A percentile compares a stretch with the other conserved stretches of the same genome.
Evolutionary conservation across 2,329 filamentous ascomycete species (phyloP).

Genomic region (Cercospora sp.): DNA sequence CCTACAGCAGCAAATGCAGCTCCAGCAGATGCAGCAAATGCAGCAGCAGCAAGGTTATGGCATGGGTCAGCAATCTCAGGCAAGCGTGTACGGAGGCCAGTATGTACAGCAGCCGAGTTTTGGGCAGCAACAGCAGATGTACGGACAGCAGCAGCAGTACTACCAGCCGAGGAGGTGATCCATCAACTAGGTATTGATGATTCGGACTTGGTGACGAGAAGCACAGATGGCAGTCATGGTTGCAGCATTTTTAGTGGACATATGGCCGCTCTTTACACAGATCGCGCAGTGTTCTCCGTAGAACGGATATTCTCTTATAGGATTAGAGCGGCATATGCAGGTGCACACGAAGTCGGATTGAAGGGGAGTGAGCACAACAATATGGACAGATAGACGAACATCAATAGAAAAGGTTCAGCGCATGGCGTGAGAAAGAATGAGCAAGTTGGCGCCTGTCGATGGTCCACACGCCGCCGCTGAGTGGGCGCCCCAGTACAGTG

Average conservation of each 20-base stretch:
- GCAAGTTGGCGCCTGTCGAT: neutral
- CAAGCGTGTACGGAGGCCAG: conserved; percentile 23
- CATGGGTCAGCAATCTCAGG: conserved; percentile 14
- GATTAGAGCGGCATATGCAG: neutral
- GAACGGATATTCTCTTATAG: neutral
- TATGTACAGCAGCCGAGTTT: conserved; percentile 24
- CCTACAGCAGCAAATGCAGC: conserved; percentile 13
- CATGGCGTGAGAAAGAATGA: neutral
- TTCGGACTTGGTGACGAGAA: neutral
- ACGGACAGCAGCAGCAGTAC: conserved; percentile 16
- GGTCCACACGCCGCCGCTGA: neutral
- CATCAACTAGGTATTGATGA: neutral
- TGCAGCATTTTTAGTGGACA: neutral
- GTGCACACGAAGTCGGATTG: neutral
- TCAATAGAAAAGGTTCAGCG: neutral
- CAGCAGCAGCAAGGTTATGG: conserved; percentile 11
- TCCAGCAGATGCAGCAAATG: conserved; percentile 19
- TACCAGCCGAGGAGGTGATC: conserved; percentile 2
- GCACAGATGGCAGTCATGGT: neutral
- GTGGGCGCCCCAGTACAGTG: neutral
- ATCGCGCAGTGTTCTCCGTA: neutral
- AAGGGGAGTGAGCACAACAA: neutral
- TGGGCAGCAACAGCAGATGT: conserved; percentile 1
- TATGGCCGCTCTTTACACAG: neutral
- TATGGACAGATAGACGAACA: neutral